Percentiles rank a stretch among this genome's conserved stretches.
Evolutionary conservation across 371 early-diverging fungal species (phyloP).

Genomic region (Rhizopus sp.): DNA sequence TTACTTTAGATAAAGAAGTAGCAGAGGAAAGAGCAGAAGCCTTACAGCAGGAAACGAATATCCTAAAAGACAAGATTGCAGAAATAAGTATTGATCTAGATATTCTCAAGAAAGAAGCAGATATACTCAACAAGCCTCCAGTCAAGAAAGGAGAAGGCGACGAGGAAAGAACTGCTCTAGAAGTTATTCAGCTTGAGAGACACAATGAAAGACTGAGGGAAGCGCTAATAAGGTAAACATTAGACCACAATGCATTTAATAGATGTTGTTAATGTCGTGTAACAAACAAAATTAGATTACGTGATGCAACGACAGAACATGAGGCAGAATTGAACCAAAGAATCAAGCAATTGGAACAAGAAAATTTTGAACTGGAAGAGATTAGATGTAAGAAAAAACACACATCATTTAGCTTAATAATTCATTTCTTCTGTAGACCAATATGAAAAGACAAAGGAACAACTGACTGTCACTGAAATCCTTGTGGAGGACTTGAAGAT

Average conservation of each 20-base stretch:
- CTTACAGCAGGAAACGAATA: constrained; percentile 70
- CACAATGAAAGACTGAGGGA: constrained; percentile 90
- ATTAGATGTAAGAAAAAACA: constrained; percentile 32
- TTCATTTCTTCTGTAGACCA: constrained; percentile 21
- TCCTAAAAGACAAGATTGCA: constrained; percentile 79
- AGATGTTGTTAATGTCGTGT: not conserved
- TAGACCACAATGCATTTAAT: not conserved
- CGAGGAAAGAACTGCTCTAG: constrained; percentile 54
- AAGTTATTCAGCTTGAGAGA: constrained; percentile 68
- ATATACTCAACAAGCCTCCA: constrained; percentile 42
- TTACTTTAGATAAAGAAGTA: constrained; percentile 89
- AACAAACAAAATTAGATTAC: constrained; percentile 49
- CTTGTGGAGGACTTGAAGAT: constrained; percentile 83
- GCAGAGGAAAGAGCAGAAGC: constrained; percentile 87
- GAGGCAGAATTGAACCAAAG: constrained; percentile 71
- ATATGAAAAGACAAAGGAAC: constrained; percentile 57
- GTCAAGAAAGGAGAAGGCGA: constrained; percentile 23
- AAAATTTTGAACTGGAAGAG: constrained; percentile 62
- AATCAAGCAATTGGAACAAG: constrained; percentile 72
- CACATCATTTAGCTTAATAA: constrained; percentile 22
- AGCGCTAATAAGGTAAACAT: constrained; percentile 70
- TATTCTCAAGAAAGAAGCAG: constrained; percentile 66
- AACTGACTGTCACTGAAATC: constrained; percentile 60
- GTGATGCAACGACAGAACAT: constrained; percentile 77
- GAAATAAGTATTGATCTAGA: constrained; percentile 76